Base-by-base conservation (phyloP, 768 basidiomycete genomes). In the Leccinum rimulosum region DNA sequence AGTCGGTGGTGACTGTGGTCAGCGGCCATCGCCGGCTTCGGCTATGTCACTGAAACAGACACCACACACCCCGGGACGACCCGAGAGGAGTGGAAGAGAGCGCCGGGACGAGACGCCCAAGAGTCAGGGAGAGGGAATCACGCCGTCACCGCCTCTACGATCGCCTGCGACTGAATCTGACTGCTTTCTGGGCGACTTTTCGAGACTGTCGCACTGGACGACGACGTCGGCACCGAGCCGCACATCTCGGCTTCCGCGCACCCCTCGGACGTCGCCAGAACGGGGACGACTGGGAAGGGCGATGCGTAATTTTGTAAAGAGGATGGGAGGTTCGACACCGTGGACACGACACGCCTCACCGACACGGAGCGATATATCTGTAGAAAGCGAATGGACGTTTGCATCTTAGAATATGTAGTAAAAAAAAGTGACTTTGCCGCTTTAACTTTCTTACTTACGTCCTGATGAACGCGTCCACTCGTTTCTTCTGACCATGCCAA, bases 261-360 rank as follows among this genome's bases (percentile, higher is more conserved):
- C 31, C 11, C 31, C 31, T 33, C 31, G 31, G 31, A 33, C 31
- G 30, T 31, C 30, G 30, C 30, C 30, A 33, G 31, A 33, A 10
- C 48, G 63, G 15, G 63, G 65, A 55, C 65, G 67, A 12, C 54
- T 71, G 0, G 65, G 66, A 14, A 66, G 52, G 40, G 65, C 58
- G 5, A 60, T 71, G 49, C 70, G 66, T 12, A 58, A 60, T 7
- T 55, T 71, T 50, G 62, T 73, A 3, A 66, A 60, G 60, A 62
- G 25, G 43, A 63, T 71, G 31, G 31, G 31, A 33, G 11, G 31
- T 33, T 33, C 31, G 31, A 11, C 31, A 4, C 31, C 31, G 31
- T 33, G 31, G 53, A 22, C 65, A 4, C 50, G 47, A 14, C 30
- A 19, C 59, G 57, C 57, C 52, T 57, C 57, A 62, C 64, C 15